These are phyloP conservation scores for Discostella stelligera DNA, from an alignment of 352 stramenopile genomes.

Conservation along the genomic window DNA sequence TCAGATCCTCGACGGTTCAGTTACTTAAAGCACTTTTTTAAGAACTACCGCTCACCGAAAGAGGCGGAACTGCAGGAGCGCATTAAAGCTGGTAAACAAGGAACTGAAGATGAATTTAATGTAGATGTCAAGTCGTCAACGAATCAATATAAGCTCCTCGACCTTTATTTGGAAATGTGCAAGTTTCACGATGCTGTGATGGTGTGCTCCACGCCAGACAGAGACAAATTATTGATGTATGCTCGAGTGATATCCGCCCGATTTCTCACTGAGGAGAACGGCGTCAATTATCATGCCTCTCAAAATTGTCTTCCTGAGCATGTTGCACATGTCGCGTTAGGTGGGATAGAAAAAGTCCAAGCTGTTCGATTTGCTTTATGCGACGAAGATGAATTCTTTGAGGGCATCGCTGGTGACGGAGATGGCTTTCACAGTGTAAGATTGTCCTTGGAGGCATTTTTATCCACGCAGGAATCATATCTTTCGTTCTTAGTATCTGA, in stretches of 20 bases:
- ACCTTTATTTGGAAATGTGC: conserved; percentile 44
- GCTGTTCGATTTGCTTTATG: conserved; percentile 33
- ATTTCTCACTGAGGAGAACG: conserved; percentile 33
- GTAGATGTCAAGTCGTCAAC: conserved; percentile 34
- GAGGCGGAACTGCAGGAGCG: conserved; percentile 15
- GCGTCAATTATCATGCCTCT: conserved; percentile 5
- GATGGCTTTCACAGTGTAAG: conserved; percentile 48
- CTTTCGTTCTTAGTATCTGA: conserved; percentile 73
- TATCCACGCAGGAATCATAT: conserved; percentile 54
- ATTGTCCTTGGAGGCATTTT: conserved; percentile 34
- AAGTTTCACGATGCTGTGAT: conserved; percentile 33
- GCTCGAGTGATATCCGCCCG: conserved; percentile 26
- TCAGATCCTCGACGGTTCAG: conserved; percentile 38
- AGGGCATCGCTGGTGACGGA: not conserved
- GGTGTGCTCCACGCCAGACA: conserved; percentile 39
- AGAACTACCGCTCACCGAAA: conserved; percentile 25
- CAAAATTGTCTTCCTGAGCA: conserved; percentile 32
- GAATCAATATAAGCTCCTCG: conserved; percentile 39
- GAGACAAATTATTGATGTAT: conserved; percentile 38
- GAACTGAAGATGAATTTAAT: conserved; percentile 1
- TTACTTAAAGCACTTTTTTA: conserved; percentile 45
- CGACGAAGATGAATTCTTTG: conserved; percentile 54
- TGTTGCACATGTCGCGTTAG: conserved; percentile 31
- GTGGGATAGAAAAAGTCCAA: conserved; percentile 40
- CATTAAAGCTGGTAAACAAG: conserved; percentile 1